A percentile compares a stretch with the other conserved stretches of the same genome.
These are phyloP conservation scores for Cantharellus cinnabarinus DNA, from an alignment of 768 basidiomycete genomes.

Conservation along the genomic window DNA sequence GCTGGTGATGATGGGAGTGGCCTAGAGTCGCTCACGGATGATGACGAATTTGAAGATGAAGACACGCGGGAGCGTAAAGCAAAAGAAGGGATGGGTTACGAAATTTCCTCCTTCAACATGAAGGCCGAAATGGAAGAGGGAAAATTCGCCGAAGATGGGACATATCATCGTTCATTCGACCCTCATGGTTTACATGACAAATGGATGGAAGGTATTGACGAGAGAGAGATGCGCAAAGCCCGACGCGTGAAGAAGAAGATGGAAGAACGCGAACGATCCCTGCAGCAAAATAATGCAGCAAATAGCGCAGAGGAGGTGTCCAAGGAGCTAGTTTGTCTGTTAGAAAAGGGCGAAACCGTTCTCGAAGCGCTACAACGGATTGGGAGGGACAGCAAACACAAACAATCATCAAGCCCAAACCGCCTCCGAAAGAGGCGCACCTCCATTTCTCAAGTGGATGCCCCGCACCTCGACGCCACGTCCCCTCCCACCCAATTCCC, in stretches of 20 bases:
- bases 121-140: conserved; percentile 97
- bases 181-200: conserved; percentile 81
- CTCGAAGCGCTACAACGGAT: conserved; percentile 75
- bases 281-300: conserved; percentile 51
- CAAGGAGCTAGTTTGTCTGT: conserved; percentile 43
- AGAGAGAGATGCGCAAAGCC: conserved; percentile 72
- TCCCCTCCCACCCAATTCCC: no score
- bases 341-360: conserved; percentile 82
- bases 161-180: conserved; percentile 67
- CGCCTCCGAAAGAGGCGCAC: background rate
- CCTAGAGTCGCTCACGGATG: conserved; percentile 11
- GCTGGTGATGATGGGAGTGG: conserved; percentile 24
- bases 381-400: conserved; percentile 29
- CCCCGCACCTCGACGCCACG: conserved; percentile 3
- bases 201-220: conserved; percentile 82
- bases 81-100: conserved; percentile 82
- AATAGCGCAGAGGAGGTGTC: conserved; percentile 43
- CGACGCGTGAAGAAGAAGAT: conserved; percentile 51
- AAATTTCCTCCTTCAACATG: conserved; percentile 96
- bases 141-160: conserved; percentile 87
- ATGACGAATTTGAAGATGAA: conserved; percentile 44
- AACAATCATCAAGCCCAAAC: background rate
- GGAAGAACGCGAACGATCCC: conserved; percentile 48
- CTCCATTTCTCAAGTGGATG: conserved; percentile 25
- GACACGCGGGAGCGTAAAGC: conserved; percentile 61